Conservation (phyloP, 805 yeast genomes). For the Brettanomyces naardenensis region DNA sequence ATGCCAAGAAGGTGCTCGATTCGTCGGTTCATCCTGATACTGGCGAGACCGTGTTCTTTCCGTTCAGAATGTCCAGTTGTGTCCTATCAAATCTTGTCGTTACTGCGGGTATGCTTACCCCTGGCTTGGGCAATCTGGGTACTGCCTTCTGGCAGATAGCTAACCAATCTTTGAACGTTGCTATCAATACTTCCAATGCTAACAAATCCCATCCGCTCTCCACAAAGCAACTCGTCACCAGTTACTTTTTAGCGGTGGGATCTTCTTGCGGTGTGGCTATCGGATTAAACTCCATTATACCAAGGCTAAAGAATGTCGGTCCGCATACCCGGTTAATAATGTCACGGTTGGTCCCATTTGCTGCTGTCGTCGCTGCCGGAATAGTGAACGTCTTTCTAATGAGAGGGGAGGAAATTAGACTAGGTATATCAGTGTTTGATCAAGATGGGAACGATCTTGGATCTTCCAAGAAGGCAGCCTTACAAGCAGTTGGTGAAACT, state of each 20-base stretch:
- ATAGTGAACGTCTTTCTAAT: slow-evolving; percentile 91
- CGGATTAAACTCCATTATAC: slow-evolving; percentile 89
- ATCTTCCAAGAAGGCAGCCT: slow-evolving; percentile 77
- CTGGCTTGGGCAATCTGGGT: slow-evolving; percentile 82
- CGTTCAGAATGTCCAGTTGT: slow-evolving; percentile 95
- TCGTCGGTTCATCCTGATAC: slow-evolving; percentile 96
- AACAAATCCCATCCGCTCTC: slow-evolving; percentile 90
- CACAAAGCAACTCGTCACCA: slow-evolving; percentile 65
- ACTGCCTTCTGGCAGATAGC: slow-evolving; percentile 97
- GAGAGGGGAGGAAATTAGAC: slow-evolving; percentile 90
- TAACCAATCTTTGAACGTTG: slow-evolving; percentile 93
- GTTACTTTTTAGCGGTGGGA: slow-evolving; percentile 81
- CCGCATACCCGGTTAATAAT: slow-evolving; percentile 64
- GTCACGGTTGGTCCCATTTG: slow-evolving; percentile 91
- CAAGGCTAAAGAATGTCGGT: slow-evolving; percentile 63
- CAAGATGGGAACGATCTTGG: slow-evolving; percentile 59
- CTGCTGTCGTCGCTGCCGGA: slow-evolving; percentile 98
- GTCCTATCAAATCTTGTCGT: slow-evolving; percentile 91
- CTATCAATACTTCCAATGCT: slow-evolving; percentile 92
- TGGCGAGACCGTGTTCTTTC: slow-evolving; percentile 84
- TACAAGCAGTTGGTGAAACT: slow-evolving; percentile 92
- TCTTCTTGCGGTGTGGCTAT: slow-evolving; percentile 95
- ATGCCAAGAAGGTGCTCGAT: slow-evolving; percentile 78
- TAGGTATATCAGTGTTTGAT: slow-evolving; percentile 71
- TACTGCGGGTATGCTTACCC: slow-evolving; percentile 97